These are phyloP conservation scores for Rosa rugosa DNA, from an alignment of 306 rosid species.

Conservation along the genomic window DNA sequence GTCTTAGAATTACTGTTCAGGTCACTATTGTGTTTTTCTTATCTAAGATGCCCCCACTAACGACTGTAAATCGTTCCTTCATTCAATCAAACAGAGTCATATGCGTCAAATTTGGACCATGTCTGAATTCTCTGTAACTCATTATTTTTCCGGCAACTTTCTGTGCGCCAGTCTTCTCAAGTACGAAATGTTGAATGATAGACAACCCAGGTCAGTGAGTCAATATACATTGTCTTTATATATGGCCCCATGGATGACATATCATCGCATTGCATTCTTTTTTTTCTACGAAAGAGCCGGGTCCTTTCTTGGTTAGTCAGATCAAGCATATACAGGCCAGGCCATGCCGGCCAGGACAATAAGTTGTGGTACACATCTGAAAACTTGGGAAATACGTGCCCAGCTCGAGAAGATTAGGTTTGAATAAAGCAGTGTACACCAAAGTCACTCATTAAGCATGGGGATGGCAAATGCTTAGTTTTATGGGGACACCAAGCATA, in stretches of 20 bases:
- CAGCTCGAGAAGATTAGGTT: background rate
- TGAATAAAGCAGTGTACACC: background rate
- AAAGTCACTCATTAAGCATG: background rate
- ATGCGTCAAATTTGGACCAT: too few species aligned
- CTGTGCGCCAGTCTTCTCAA: background rate
- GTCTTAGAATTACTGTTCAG: too few species aligned
- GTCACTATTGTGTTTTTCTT: too few species aligned
- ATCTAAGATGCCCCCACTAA: too few species aligned
- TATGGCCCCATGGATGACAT: background rate
- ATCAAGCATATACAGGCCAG: background rate
- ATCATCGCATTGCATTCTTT: background rate
- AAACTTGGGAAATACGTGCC: background rate
- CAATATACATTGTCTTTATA: background rate
- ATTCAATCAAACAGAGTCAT: background rate
- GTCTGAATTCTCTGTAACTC: background rate
- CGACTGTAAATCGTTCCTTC: background rate
- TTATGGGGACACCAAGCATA: slow-evolving; percentile 9
- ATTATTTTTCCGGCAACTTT: background rate
- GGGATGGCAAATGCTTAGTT: background rate
- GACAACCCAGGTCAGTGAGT: background rate
- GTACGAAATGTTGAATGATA: background rate
- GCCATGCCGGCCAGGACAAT: background rate
- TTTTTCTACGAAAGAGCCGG: background rate
- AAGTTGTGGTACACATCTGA: background rate
- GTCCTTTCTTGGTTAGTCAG: background rate